Base-by-base conservation (phyloP, 805 yeast genomes). In the Spathaspora passalidarum region DNA sequence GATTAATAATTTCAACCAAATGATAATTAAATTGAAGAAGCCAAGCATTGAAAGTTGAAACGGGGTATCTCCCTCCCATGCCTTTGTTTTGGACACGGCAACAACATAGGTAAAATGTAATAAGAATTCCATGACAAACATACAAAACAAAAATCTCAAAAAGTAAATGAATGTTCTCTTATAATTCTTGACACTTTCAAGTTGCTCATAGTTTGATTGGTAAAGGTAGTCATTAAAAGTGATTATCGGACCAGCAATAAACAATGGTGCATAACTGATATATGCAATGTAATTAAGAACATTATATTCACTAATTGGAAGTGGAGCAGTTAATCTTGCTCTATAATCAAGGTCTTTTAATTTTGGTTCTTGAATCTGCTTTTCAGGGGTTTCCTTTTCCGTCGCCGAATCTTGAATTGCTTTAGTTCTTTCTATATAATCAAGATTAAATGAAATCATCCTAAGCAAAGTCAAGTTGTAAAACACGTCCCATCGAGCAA, bases 41-140 rank as follows among this genome's bases (percentile, higher is more conserved):
- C 97, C 97, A 59, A 94, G 79, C 98, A 94, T 92, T 4, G 96
- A 86, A 45, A 91, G 84, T 65, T 94, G 96, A 64, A 90, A 88
- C 3, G 98, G 96, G 0, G 96, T 75, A 55, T 88, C 87, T 7
- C 88, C 88, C 11, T 76, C 75, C 97, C 97, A 92, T 1, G 97
- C 96, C 53, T 85, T 81, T 1, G 91, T 79, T 57, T 88, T 86
- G 1, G 96, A 83, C 2, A 90, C 91, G 0, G 98, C 98, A 25
- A 88, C 96, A 11, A 92, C 98, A 57, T 94, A 91, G 63, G 88
- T 85, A 63, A 69, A 88, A 60, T 94, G 99, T 32, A 94, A 68
- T 9, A 92, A 61, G 50, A 89, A 76, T 66, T 94, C 99, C 98
- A 94, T 92, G 13, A 84, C 82, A 35, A 91, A 60, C 8, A 92